These are phyloP conservation scores for Diaporthe velutina DNA, from an alignment of 2,329 filamentous ascomycete genomes.

Conservation along the genomic window DNA sequence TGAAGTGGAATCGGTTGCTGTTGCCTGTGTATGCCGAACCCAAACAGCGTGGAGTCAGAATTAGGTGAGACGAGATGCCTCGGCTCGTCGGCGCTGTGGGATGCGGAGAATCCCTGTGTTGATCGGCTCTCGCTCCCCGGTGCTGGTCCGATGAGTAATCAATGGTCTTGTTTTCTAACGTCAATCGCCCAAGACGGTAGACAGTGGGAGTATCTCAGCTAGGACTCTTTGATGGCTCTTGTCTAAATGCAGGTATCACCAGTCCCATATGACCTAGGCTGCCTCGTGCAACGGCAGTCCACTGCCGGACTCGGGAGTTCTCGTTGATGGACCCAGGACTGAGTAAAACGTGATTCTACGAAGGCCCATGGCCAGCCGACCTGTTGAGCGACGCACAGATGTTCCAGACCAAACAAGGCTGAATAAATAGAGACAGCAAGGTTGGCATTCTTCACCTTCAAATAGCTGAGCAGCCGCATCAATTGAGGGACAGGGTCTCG, in stretches of 20 bases:
- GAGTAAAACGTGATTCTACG: too few species aligned
- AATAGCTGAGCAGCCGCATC: too few species aligned
- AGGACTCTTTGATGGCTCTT: not conserved
- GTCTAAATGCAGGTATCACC: too few species aligned
- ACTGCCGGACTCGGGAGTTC: not conserved
- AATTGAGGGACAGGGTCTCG: not conserved
- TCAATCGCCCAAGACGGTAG: not conserved
- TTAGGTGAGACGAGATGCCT: constrained; percentile 5
- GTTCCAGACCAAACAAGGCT: too few species aligned
- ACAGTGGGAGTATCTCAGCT: not conserved
- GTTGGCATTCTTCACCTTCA: too few species aligned
- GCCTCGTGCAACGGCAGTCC: not conserved
- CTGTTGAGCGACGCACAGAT: too few species aligned
- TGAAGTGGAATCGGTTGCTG: not conserved
- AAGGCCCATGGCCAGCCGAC: too few species aligned
- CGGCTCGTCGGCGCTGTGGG: constrained; percentile 4
- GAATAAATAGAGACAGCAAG: too few species aligned
- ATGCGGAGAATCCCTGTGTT: constrained; percentile 27
- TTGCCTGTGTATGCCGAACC: not conserved
- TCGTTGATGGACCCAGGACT: too few species aligned
- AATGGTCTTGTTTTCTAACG: not conserved
- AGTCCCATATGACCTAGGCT: not conserved
- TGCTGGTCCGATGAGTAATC: constrained; percentile 19
- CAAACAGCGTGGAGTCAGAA: not conserved
- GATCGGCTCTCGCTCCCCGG: not conserved